These are phyloP conservation scores for Talaromyces sp. DNA, from an alignment of 2,329 filamentous ascomycete genomes.

Conservation along the genomic window DNA sequence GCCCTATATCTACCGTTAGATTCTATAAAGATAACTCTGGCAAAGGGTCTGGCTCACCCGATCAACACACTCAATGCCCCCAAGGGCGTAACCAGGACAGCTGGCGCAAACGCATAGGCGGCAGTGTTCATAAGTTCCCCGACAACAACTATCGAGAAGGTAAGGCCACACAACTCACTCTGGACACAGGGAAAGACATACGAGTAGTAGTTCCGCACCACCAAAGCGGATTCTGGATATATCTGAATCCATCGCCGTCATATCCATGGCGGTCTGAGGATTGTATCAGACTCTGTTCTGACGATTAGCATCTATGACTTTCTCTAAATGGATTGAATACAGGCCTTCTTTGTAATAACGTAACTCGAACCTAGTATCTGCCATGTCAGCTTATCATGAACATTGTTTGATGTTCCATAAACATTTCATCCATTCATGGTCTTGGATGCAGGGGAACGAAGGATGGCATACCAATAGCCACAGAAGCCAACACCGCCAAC, in stretches of 20 bases:
- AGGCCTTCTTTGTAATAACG: constrained; percentile 17
- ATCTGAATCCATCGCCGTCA: constrained; percentile 13
- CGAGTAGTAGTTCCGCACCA: constrained; percentile 18
- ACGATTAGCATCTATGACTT: not conserved
- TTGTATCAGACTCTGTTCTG: constrained; percentile 15
- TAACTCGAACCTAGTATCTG: constrained; percentile 12
- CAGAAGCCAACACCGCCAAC: constrained; percentile 17
- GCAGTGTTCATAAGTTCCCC: constrained; percentile 18
- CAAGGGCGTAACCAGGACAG: constrained; percentile 16
- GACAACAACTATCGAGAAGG: constrained; percentile 5
- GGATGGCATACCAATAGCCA: constrained; percentile 15
- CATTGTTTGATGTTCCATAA: not conserved
- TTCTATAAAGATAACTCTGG: not conserved
- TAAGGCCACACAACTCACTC: not conserved
- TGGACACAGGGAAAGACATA: not conserved
- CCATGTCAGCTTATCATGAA: not conserved
- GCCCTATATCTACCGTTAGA: constrained; percentile 5
- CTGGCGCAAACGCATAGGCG: constrained; percentile 17
- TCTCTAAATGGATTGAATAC: not conserved
- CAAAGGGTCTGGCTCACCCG: not conserved
- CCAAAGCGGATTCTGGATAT: constrained; percentile 17
- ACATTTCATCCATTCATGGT: not conserved
- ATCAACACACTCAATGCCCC: constrained; percentile 18
- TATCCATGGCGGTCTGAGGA: constrained; percentile 16
- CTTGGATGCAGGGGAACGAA: not conserved